Evolutionary conservation across 345 rosid species (phyloP).

Genomic region (Boechera retrofracta): DNA sequence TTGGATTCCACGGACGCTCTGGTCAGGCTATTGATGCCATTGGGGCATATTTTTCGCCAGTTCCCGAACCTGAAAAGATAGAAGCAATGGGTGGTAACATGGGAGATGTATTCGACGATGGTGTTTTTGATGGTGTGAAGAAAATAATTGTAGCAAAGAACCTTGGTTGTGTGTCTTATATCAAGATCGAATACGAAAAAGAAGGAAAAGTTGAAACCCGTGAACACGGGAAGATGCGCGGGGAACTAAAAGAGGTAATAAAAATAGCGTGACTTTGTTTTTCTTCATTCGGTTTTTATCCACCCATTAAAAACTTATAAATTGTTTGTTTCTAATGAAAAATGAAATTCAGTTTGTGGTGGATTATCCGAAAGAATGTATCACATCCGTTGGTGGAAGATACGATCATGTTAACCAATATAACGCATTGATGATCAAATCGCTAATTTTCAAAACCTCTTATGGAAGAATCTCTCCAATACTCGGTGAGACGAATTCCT

Average conservation of each 20-base stretch:
- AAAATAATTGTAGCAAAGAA: neutral
- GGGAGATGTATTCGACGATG: slow-evolving; percentile 34
- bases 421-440: neutral
- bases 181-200: slow-evolving; percentile 36
- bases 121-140: slow-evolving; percentile 35
- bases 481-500: neutral
- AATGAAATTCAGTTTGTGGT: slow-evolving; percentile 27
- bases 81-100: neutral
- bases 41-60: neutral
- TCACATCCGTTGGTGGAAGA: slow-evolving; percentile 33
- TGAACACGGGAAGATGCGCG: neutral
- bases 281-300: neutral
- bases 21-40: neutral
- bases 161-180: slow-evolving; percentile 7
- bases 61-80: neutral
- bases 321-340: neutral
- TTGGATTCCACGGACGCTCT: slow-evolving; percentile 30
- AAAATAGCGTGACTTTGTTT: neutral
- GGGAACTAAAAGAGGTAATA: slow-evolving; percentile 17
- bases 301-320: no score
- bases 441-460: slow-evolving; percentile 7
- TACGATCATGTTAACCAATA: neutral
- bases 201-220: neutral
- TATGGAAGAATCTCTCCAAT: slow-evolving; percentile 33
- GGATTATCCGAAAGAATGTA: slow-evolving; percentile 38